phyloP scores from a whole-genome alignment of 148 eudicot genomes.

The Amaranthus hypochondriacus region DNA sequence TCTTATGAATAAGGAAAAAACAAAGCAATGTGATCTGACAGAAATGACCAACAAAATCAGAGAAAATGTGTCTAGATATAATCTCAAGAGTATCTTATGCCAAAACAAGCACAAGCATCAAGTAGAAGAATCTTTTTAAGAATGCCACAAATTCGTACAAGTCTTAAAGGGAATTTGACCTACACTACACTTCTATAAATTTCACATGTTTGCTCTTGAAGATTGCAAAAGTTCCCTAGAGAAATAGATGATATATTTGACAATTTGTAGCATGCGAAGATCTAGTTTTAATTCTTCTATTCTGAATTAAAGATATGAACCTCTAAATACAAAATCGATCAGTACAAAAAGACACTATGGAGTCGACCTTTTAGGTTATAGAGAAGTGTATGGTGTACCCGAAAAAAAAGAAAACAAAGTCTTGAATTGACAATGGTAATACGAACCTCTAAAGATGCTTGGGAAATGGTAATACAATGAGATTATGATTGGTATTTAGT shows the following conservation, averaged over 20 bases:
- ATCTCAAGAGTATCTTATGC: neutral
- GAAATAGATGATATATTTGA: neutral
- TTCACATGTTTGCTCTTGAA: slow-evolving; percentile 1
- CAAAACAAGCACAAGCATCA: neutral
- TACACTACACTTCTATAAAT: neutral
- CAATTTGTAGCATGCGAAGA: neutral
- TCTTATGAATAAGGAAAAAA: too few relatives aligned
- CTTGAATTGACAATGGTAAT: too few relatives aligned
- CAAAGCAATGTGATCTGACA: too few relatives aligned
- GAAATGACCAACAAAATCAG: too few relatives aligned
- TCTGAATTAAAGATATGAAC: neutral
- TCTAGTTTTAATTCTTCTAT: neutral
- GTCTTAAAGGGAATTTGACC: neutral
- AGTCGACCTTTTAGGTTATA: too few relatives aligned
- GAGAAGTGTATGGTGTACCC: too few relatives aligned
- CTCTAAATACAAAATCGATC: neutral
- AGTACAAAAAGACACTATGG: too few relatives aligned
- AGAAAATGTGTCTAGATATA: neutral
- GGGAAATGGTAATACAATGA: too few relatives aligned
- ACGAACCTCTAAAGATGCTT: too few relatives aligned
- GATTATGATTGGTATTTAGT: too few relatives aligned
- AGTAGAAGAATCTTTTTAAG: neutral
- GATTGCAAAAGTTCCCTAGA: neutral
- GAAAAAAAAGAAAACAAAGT: too few relatives aligned
- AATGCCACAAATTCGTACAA: neutral